A percentile compares a stretch with the other conserved stretches of the same genome.
phyloP scores from a whole-genome alignment of 768 basidiomycete genomes.

The Rhodotorula kratochvilovae region DNA sequence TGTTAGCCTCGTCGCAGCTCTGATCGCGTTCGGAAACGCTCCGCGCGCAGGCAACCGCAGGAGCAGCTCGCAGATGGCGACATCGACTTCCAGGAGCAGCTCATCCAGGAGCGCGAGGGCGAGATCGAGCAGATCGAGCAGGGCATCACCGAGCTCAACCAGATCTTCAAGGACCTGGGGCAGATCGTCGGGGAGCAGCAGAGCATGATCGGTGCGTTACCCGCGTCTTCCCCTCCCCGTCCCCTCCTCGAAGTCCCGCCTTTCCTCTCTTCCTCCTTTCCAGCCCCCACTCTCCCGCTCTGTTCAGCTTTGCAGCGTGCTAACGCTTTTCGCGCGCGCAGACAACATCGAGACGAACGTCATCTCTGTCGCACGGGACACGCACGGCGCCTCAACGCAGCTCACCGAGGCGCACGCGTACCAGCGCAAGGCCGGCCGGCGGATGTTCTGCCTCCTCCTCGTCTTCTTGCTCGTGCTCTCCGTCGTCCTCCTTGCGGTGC shows the following conservation, averaged over 20 bases:
- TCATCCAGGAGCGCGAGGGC: slow-evolving; percentile 86
- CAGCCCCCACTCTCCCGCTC: neutral
- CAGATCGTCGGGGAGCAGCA: slow-evolving; percentile 93
- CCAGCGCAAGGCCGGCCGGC: slow-evolving; percentile 84
- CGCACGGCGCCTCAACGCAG: slow-evolving; percentile 75
- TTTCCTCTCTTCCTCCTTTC: no score
- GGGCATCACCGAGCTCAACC: slow-evolving; percentile 89
- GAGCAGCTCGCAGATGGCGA: slow-evolving; percentile 52
- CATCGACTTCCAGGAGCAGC: slow-evolving; percentile 88
- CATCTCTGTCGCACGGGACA: slow-evolving; percentile 75
- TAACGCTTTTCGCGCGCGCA: slow-evolving; percentile 46
- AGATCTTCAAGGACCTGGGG: slow-evolving; percentile 94
- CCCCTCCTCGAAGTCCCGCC: no score
- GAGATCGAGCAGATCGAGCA: slow-evolving; percentile 96
- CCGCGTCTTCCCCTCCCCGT: neutral
- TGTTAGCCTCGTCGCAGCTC: neutral
- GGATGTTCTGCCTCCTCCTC: slow-evolving; percentile 84
- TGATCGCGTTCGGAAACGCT: slow-evolving; percentile 41
- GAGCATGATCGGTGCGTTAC: slow-evolving; percentile 74
- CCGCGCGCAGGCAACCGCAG: slow-evolving; percentile 8
- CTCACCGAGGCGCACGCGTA: slow-evolving; percentile 83
- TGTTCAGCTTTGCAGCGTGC: neutral
- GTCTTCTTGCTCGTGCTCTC: slow-evolving; percentile 77
- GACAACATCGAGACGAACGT: slow-evolving; percentile 96
- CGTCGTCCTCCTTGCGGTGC: slow-evolving; percentile 86